These are phyloP conservation scores for Hyphodiscus sp. DNA, from an alignment of 2,329 filamentous ascomycete genomes.

Conservation along the genomic window DNA sequence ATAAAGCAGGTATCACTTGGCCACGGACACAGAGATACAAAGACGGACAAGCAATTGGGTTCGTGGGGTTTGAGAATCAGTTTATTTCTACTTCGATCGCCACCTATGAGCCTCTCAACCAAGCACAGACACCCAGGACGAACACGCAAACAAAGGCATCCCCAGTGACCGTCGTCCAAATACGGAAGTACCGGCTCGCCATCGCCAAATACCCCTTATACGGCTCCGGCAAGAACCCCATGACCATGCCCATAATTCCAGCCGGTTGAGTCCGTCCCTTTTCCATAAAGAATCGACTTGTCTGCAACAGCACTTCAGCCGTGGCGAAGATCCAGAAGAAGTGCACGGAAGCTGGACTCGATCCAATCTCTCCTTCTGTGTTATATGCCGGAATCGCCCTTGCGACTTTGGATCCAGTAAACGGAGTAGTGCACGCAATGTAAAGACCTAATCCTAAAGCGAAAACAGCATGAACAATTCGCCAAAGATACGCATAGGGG, in stretches of 20 bases:
- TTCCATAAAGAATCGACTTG: conserved; percentile 64
- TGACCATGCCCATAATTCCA: conserved; percentile 58
- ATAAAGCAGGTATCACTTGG: too few species aligned
- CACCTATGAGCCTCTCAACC: conserved; percentile 18
- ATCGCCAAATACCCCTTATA: conserved; percentile 56
- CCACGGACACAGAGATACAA: neutral
- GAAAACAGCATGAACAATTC: conserved; percentile 66
- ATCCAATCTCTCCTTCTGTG: conserved; percentile 17
- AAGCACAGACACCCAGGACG: conserved; percentile 47
- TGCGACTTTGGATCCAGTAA: conserved; percentile 58
- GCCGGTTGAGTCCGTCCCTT: conserved; percentile 47
- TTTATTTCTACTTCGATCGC: neutral
- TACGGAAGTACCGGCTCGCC: conserved; percentile 59
- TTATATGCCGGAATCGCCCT: conserved; percentile 36
- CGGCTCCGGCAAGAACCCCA: conserved; percentile 59
- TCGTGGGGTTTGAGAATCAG: too few species aligned
- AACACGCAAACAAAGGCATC: conserved; percentile 75
- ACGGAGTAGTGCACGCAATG: conserved; percentile 60
- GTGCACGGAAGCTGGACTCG: conserved; percentile 37
- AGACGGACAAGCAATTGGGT: neutral
- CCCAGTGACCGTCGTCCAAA: conserved; percentile 63
- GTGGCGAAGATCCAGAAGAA: conserved; percentile 81
- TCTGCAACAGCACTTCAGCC: conserved; percentile 66
- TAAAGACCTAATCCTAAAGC: conserved; percentile 65
- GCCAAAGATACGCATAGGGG: conserved; percentile 54